phyloP scores from a whole-genome alignment of 441 rosid genomes.

The Populus hybrid region DNA sequence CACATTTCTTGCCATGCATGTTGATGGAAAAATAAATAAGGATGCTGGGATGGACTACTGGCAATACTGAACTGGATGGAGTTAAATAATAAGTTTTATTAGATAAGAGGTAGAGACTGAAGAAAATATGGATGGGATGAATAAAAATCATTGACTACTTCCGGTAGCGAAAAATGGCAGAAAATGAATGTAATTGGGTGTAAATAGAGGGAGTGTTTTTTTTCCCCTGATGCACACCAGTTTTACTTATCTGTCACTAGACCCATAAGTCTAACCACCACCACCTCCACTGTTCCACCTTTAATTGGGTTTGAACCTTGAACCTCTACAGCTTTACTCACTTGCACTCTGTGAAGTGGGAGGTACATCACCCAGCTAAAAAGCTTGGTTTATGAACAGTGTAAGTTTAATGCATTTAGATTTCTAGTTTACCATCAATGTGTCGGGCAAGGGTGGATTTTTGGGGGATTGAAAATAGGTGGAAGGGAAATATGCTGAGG shows the following conservation, averaged over 20 bases:
- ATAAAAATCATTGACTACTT: neutral
- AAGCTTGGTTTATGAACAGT: neutral
- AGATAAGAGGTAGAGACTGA: neutral
- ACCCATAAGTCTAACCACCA: neutral
- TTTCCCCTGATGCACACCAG: neutral
- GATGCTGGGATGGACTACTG: neutral
- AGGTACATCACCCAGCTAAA: neutral
- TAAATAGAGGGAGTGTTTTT: neutral
- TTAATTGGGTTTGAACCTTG: neutral
- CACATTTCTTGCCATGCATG: neutral
- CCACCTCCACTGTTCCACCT: neutral
- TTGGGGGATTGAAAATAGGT: neutral
- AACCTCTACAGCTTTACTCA: neutral
- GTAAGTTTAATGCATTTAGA: neutral
- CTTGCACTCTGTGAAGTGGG: neutral
- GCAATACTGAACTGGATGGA: neutral
- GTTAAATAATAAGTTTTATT: neutral
- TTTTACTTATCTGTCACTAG: neutral
- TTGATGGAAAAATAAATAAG: neutral
- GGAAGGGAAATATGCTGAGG: neutral
- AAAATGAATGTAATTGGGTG: neutral
- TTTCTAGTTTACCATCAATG: neutral
- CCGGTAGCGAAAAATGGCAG: neutral
- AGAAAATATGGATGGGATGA: neutral
- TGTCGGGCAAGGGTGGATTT: neutral